Evolutionary conservation across 139 green algal species (phyloP).

Genomic region (Trebouxia sp.): DNA sequence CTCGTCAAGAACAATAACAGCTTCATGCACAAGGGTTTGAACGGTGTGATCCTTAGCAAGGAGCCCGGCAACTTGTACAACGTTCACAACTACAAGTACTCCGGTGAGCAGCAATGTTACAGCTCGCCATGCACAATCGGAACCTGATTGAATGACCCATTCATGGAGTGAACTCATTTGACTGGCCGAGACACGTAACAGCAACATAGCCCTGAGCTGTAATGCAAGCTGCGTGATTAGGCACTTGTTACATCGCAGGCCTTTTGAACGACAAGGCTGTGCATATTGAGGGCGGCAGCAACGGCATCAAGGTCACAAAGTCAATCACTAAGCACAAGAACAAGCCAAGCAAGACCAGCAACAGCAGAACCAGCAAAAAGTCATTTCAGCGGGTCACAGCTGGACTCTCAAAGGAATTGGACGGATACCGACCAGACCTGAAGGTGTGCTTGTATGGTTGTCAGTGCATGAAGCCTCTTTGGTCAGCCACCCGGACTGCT

Average conservation of each 20-base stretch:
- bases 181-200: no score
- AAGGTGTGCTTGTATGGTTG: conserved; percentile 35
- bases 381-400: conserved; percentile 41
- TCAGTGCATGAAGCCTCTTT: neutral
- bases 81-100: conserved; percentile 83
- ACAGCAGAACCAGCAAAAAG: conserved; percentile 47
- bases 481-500: neutral
- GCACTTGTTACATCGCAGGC: conserved; percentile 38
- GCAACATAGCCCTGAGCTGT: no score
- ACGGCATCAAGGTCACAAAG: conserved; percentile 29
- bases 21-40: conserved; percentile 68
- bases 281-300: conserved; percentile 47
- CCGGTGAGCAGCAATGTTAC: conserved; percentile 52
- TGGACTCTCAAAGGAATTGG: conserved; percentile 28
- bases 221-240: neutral
- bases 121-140: no score
- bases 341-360: conserved; percentile 32
- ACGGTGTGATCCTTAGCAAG: conserved; percentile 58
- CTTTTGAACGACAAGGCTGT: conserved; percentile 59
- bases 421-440: conserved; percentile 47
- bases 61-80: conserved; percentile 81
- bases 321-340: conserved; percentile 51
- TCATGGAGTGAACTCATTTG: no score
- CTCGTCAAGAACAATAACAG: conserved; percentile 65
- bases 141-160: no score